These are phyloP conservation scores for Zygosaccharomyces siamensis DNA, from an alignment of 805 yeast species.

Conservation along the genomic window DNA sequence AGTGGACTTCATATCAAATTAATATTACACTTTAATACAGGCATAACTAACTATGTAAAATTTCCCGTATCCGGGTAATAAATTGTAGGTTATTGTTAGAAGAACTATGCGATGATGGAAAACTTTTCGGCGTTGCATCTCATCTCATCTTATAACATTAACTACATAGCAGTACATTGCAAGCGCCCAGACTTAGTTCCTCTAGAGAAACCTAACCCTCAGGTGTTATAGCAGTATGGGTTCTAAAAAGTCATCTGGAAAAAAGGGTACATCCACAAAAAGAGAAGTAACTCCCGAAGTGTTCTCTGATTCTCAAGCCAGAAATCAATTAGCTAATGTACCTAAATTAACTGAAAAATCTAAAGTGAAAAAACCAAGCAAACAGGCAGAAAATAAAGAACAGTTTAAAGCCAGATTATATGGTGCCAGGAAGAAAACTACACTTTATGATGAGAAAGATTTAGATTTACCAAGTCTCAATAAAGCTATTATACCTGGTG, in stretches of 20 bases:
- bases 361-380: constrained; percentile 44
- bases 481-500: constrained; percentile 82
- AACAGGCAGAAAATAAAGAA: constrained; percentile 56
- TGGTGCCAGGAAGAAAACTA: constrained; percentile 55
- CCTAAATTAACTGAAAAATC: constrained; percentile 61
- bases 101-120: not conserved
- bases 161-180: not conserved
- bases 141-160: constrained; percentile 6
- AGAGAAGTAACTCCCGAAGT: constrained; percentile 64
- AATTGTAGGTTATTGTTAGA: not conserved
- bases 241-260: constrained; percentile 9
- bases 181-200: not conserved
- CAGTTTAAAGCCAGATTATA: constrained; percentile 60
- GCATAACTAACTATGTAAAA: no score
- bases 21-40: no score
- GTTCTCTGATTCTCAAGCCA: constrained; percentile 58
- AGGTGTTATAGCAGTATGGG: constrained; percentile 2
- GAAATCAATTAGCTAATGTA: constrained; percentile 50
- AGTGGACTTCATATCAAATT: no score
- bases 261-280: constrained; percentile 43
- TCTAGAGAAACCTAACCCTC: not conserved
- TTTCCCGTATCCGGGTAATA: not conserved
- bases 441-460: constrained; percentile 64
- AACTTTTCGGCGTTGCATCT: constrained; percentile 6
- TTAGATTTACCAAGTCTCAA: constrained; percentile 75